phyloP scores from a whole-genome alignment of 202 grass and related monocot genomes.

The Schoenoplectus triqueter region DNA sequence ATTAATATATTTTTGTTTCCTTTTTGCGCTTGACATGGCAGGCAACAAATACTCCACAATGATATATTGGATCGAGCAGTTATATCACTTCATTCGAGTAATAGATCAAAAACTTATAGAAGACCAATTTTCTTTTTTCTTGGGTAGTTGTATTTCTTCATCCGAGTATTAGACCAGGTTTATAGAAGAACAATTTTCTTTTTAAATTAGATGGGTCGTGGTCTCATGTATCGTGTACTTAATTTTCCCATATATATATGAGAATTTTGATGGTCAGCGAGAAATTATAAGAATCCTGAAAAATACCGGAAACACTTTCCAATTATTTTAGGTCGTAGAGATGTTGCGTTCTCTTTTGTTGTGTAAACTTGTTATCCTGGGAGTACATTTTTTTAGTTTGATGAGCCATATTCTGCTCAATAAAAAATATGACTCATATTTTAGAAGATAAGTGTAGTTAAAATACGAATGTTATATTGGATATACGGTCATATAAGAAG shows the following conservation, averaged over 20 bases:
- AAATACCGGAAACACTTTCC: neutral
- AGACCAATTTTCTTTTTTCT: neutral
- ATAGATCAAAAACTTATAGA: constrained; percentile 19
- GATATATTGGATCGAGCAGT: constrained; percentile 22
- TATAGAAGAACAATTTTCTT: constrained; percentile 9
- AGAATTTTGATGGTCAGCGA: constrained; percentile 25
- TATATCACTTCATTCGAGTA: neutral
- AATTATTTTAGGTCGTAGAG: neutral
- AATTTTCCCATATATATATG: constrained; percentile 13
- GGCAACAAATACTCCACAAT: constrained; percentile 31
- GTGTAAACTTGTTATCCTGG: too few species aligned
- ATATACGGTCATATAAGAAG: too few species aligned
- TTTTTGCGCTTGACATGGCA: constrained; percentile 29
- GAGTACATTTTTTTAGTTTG: too few species aligned
- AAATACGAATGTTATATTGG: too few species aligned
- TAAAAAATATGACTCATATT: too few species aligned
- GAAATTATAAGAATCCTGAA: neutral
- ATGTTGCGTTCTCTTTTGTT: neutral
- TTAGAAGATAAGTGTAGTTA: too few species aligned
- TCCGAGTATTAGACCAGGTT: neutral
- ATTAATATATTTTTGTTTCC: neutral
- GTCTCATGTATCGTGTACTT: constrained; percentile 34
- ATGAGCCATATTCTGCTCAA: too few species aligned
- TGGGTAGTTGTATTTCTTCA: neutral
- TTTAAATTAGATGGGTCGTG: neutral